Evolutionary conservation across 1,284 basidiomycete species (phyloP), one percentile per base, ranked within the genome.

Genomic region (Austropuccinia psidii): DNA sequence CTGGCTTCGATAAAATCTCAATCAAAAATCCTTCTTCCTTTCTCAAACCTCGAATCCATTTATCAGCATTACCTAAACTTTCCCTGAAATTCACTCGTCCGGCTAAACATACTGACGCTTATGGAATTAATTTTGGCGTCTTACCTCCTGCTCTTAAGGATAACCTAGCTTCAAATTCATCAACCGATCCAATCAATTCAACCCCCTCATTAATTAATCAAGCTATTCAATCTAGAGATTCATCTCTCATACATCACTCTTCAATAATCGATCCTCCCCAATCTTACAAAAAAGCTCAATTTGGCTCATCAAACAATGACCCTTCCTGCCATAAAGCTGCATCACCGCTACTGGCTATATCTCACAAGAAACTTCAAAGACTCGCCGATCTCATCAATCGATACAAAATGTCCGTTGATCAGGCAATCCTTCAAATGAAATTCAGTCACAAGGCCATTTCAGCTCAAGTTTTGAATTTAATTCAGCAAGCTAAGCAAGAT

Each of bases 401-500:
- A 7, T 45, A 61, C 49, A 39, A 43, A 35, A 72, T 72, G 68
- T 27, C 57, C 5, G 39, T 72, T 19, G 68, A 72, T 29, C 43
- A 72, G 37, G 57, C 57, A 19, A 43, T 49, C 21, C 27, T 72
- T 33, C 68, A 72, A 37, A 57, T 72, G 41, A 43, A 58, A 19
- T 72, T 72, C 47, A 72, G 68, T 62, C 68, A 60, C 43, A 72
- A 72, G 29, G 68, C 68, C 37, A 60, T 72, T 11, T 55, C 68
- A 3, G 19, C 52, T n/a, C 49, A 72, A 60, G 68, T 72, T 13
- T 35, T 61, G 9, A 45, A 60, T 17, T 17, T 72, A 21, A 31
- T 72, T 2, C 29, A 49, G 24, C 21, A 49, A 52, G 68, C 68
- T n/a, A 47, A 57, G 43, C 41, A 60, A 37, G 55, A 60, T 21